These are phyloP conservation scores for Talaromyces amestolkiae DNA, from an alignment of 2,329 filamentous ascomycete species.

Conservation along the genomic window DNA sequence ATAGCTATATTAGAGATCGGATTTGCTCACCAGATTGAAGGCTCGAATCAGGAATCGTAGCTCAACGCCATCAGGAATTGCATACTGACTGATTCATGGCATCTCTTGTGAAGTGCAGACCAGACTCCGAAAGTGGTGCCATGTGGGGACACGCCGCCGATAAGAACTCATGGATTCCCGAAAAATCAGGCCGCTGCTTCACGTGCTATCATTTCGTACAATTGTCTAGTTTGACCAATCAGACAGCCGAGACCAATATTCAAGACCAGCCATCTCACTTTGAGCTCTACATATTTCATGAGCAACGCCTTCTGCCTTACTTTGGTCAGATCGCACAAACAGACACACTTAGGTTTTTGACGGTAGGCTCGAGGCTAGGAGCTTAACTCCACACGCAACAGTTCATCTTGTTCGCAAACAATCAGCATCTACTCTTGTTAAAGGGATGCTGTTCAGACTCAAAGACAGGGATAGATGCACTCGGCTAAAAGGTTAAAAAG, in stretches of 20 bases:
- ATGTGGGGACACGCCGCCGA: neutral
- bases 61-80: neutral
- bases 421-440: neutral
- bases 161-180: neutral
- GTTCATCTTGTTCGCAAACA: neutral
- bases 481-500: conserved; percentile 1
- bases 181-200: neutral
- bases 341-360: neutral
- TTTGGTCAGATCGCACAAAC: neutral
- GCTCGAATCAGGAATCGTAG: neutral
- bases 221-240: neutral
- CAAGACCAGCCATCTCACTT: neutral
- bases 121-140: neutral
- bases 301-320: too few relatives aligned
- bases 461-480: neutral
- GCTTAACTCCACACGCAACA: neutral
- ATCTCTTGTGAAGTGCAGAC: neutral
- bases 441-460: neutral
- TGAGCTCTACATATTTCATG: neutral
- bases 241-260: neutral
- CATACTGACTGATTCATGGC: neutral
- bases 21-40: neutral
- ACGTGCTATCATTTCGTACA: neutral
- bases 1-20: neutral
- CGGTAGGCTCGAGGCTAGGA: neutral